phyloP scores from a whole-genome alignment of 441 rosid species.

The Populus trichocarpa region DNA sequence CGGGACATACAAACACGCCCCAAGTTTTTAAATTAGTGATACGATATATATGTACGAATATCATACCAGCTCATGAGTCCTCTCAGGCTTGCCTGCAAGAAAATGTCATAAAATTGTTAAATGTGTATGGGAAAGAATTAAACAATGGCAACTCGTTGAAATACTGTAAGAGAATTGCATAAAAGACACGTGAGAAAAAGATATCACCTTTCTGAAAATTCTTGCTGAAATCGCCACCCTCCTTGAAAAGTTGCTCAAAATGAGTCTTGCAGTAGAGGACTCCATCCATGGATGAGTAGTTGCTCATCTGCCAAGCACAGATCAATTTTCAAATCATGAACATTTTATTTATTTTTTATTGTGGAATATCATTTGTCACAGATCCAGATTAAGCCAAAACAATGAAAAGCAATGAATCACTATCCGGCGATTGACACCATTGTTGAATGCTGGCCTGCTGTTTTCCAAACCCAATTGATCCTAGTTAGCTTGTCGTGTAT shows the following conservation, averaged over 20 bases:
- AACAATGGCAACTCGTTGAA: neutral
- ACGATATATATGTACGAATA: neutral
- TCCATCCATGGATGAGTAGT: slow-evolving; percentile 98
- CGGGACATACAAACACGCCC: neutral
- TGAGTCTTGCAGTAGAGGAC: slow-evolving; percentile 89
- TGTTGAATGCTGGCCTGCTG: neutral
- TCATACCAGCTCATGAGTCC: slow-evolving; percentile 51
- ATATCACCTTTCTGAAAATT: slow-evolving; percentile 69
- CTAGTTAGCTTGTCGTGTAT: neutral
- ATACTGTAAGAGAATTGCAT: neutral
- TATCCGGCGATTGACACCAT: neutral
- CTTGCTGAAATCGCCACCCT: slow-evolving; percentile 96
- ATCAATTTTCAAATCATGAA: neutral
- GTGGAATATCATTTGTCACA: neutral
- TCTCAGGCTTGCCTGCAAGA: slow-evolving; percentile 62
- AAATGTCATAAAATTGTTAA: neutral
- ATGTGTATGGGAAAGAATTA: neutral
- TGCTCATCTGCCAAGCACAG: slow-evolving; percentile 56
- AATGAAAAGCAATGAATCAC: neutral
- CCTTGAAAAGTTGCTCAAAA: slow-evolving; percentile 95
- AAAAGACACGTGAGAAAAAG: neutral
- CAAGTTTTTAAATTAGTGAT: neutral
- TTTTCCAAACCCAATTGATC: neutral
- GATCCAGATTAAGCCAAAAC: neutral
- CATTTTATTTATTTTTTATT: too few species aligned